These are phyloP conservation scores for Gonium pectorale DNA, from an alignment of 139 green algal genomes.

Conservation along the genomic window DNA sequence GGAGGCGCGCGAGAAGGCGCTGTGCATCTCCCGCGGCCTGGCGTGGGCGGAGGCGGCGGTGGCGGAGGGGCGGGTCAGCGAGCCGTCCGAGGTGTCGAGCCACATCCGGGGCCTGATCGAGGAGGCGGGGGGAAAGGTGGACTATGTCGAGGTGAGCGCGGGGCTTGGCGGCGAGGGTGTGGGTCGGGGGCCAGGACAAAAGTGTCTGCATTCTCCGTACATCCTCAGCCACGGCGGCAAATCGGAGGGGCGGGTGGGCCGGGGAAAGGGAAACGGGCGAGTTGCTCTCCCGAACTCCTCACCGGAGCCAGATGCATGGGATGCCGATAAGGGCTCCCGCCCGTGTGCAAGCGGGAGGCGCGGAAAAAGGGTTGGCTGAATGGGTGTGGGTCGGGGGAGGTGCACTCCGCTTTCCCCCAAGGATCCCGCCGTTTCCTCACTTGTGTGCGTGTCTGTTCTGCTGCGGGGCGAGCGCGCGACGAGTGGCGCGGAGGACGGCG, in stretches of 20 bases:
- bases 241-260: not conserved
- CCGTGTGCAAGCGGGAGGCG: too few species aligned
- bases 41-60: constrained; percentile 45
- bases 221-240: too few species aligned
- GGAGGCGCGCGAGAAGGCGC: constrained; percentile 69
- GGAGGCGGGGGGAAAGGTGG: constrained; percentile 75
- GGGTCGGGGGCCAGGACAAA: not conserved
- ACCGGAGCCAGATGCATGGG: not conserved
- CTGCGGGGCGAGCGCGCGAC: too few species aligned
- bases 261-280: not conserved
- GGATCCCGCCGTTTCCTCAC: not conserved
- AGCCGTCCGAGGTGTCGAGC: constrained; percentile 47
- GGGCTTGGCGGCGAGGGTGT: not conserved
- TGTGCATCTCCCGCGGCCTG: constrained; percentile 72
- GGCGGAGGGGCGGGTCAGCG: not conserved
- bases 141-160: constrained; percentile 88
- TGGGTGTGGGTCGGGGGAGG: too few species aligned
- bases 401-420: too few species aligned
- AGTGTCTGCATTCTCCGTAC: too few species aligned
- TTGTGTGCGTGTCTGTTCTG: not conserved
- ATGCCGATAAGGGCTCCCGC: not conserved
- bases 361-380: too few species aligned
- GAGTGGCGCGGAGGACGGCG: not conserved
- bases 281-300: not conserved
- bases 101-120: constrained; percentile 62